Evolutionary conservation across 2,329 filamentous ascomycete species (phyloP).

Genomic region (Shiraia bambusicola): DNA sequence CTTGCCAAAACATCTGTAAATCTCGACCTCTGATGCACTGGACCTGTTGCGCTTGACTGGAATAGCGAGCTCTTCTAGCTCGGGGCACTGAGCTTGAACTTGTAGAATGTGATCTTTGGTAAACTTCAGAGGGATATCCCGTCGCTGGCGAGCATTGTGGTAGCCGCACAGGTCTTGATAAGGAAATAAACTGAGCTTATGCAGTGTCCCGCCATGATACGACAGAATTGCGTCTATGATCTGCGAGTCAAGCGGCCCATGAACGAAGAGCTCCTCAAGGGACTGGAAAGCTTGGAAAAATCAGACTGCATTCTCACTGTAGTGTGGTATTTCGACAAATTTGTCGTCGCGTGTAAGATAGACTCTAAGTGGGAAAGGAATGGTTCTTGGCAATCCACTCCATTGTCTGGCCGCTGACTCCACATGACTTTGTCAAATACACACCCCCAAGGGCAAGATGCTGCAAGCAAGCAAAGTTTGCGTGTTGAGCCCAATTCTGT

Average conservation of each 20-base stretch:
- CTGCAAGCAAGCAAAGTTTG: conserved; percentile 18
- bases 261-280: conserved; percentile 15
- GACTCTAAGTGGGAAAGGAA: conserved; percentile 14
- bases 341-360: conserved; percentile 15
- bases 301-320: conserved; percentile 18
- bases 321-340: conserved; percentile 14
- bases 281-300: conserved; percentile 19
- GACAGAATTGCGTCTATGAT: conserved; percentile 14
- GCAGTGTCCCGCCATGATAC: conserved; percentile 14
- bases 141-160: conserved; percentile 6
- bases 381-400: conserved; percentile 14
- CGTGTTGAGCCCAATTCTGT: conserved; percentile 16
- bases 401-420: conserved; percentile 19
- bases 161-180: conserved; percentile 1
- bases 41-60: conserved; percentile 20
- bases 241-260: conserved; percentile 13
- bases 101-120: conserved; percentile 13
- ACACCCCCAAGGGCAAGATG: conserved; percentile 14
- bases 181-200: conserved; percentile 13
- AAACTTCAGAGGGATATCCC: conserved; percentile 19
- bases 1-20: conserved; percentile 20
- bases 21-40: conserved; percentile 13
- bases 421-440: conserved; percentile 1
- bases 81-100: conserved; percentile 13
- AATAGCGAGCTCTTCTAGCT: conserved; percentile 18